Conservation (phyloP, 2,329 filamentous ascomycete genomes). For the Sclerotiophoma versabilis region DNA sequence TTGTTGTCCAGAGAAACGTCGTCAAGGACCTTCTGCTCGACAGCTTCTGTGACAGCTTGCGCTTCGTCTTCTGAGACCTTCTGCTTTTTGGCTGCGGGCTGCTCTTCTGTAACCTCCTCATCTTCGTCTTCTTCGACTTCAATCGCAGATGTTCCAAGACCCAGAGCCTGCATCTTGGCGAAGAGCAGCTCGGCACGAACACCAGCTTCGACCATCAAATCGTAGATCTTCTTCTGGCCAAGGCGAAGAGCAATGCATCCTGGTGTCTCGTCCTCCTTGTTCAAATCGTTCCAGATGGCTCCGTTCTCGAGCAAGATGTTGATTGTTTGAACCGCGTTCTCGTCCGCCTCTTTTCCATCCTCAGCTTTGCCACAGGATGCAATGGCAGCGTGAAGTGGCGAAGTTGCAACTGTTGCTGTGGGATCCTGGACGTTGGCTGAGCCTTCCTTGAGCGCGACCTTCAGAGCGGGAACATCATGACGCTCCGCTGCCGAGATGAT, state of each 20-base stretch:
- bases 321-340: conserved; percentile 41
- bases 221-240: conserved; percentile 45
- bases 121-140: conserved; percentile 35
- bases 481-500: conserved; percentile 47
- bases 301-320: conserved; percentile 45
- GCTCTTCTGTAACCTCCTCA: conserved; percentile 32
- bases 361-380: conserved; percentile 40
- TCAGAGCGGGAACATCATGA: conserved; percentile 44
- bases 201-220: conserved; percentile 48
- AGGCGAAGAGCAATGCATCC: conserved; percentile 46
- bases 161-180: conserved; percentile 43
- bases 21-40: conserved; percentile 38
- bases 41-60: conserved; percentile 32
- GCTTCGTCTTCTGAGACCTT: conserved; percentile 38
- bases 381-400: conserved; percentile 48
- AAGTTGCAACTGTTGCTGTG: conserved; percentile 42
- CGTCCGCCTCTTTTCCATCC: conserved; percentile 36
- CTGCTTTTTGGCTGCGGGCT: conserved; percentile 46
- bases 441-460: conserved; percentile 45
- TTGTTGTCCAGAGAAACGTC: conserved; percentile 51
- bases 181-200: conserved; percentile 47
- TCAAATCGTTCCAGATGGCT: conserved; percentile 50
- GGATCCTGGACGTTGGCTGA: conserved; percentile 49
- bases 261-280: conserved; percentile 48
- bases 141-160: conserved; percentile 31